Percentiles rank a stretch among this genome's conserved stretches.
These are phyloP conservation scores for barley (Hordeum vulgare) DNA, from an alignment of 176 grass and related monocot genomes.

Conservation along the genomic window DNA sequence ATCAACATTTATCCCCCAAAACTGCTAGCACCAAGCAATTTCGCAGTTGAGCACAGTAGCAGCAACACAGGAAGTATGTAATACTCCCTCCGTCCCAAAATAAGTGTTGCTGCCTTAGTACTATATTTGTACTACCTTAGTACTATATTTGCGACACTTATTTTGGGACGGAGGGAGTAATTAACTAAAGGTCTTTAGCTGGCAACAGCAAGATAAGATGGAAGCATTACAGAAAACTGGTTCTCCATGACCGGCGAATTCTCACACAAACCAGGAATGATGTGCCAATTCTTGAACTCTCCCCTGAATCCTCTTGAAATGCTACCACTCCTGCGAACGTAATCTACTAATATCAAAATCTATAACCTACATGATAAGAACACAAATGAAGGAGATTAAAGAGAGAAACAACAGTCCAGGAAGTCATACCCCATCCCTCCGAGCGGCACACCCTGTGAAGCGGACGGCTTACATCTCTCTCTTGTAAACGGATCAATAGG, in stretches of 20 bases:
- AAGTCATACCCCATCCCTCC: conserved; percentile 93
- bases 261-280: conserved; percentile 93
- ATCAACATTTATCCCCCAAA: background rate
- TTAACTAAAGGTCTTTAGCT: background rate
- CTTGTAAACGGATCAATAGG: conserved; percentile 96
- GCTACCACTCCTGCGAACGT: conserved; percentile 82
- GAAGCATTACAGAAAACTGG: conserved; percentile 95
- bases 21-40: background rate
- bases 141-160: too few species aligned
- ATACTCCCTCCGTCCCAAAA: too few species aligned
- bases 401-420: background rate
- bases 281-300: conserved; percentile 99
- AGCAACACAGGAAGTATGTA: background rate
- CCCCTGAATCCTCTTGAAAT: conserved; percentile 99
- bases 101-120: too few species aligned
- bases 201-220: background rate
- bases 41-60: background rate
- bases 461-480: conserved; percentile 82
- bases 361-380: background rate
- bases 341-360: conserved; percentile 27
- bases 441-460: conserved; percentile 90
- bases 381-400: background rate
- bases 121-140: too few species aligned
- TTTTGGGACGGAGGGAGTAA: too few species aligned
- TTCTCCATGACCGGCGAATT: conserved; percentile 93